Evolutionary conservation across 2,329 filamentous ascomycete genomes (phyloP).

Genomic region (Camptophora hylomeconis): DNA sequence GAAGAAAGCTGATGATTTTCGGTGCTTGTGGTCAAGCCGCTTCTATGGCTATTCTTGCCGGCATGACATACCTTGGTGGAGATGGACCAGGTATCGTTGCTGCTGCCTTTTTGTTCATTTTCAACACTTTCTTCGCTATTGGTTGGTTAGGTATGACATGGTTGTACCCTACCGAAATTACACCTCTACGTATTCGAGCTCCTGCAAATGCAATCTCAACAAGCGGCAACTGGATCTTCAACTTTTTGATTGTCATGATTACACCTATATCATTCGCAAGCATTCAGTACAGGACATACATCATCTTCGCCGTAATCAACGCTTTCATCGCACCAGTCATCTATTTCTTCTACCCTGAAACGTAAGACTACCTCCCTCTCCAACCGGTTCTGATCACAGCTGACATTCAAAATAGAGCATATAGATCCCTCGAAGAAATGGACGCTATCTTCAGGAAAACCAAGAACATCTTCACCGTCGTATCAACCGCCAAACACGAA

Average conservation of each 20-base stretch:
- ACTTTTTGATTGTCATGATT: conserved; percentile 69
- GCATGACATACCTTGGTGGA: conserved; percentile 24
- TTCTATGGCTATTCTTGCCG: conserved; percentile 50
- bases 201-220: conserved; percentile 51
- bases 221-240: conserved; percentile 65
- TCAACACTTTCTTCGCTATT: conserved; percentile 47
- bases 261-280: conserved; percentile 62
- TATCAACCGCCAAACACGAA: conserved; percentile 36
- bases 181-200: conserved; percentile 42
- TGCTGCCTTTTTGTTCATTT: conserved; percentile 46
- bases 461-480: conserved; percentile 34
- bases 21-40: conserved; percentile 52
- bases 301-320: conserved; percentile 62
- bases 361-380: no score
- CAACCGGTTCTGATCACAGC: neutral
- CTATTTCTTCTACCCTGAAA: conserved; percentile 51
- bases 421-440: conserved; percentile 53
- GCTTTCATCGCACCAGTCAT: conserved; percentile 42
- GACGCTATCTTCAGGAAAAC: conserved; percentile 53
- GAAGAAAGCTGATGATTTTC: conserved; percentile 59
- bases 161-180: conserved; percentile 32
- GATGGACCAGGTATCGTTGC: conserved; percentile 28
- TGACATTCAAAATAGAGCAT: no score
- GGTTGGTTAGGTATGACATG: conserved; percentile 22
- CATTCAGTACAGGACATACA: conserved; percentile 65